Conservation (phyloP, 257 asterid genomes). For the Solanum sejunctum region DNA sequence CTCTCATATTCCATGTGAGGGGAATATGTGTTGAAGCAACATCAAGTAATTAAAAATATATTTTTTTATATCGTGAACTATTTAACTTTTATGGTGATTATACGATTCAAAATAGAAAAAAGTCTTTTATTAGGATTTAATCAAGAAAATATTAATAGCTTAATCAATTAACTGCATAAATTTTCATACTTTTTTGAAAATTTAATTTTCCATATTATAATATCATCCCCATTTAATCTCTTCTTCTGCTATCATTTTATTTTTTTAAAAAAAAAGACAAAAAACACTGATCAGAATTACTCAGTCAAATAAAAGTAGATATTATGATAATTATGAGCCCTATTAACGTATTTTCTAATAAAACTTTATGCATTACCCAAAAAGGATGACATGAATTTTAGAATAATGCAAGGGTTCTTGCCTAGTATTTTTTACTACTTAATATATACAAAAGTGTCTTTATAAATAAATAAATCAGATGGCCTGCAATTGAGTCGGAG, state of each 20-base stretch:
- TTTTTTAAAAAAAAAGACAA: too few species aligned
- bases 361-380: background rate
- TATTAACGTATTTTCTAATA: background rate
- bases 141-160: too few species aligned
- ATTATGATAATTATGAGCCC: background rate
- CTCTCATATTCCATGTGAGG: too few species aligned
- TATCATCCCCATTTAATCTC: too few species aligned
- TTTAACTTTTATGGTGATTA: background rate
- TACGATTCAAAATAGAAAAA: background rate
- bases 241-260: too few species aligned
- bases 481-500: conserved; percentile 6
- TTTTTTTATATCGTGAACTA: background rate
- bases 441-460: background rate
- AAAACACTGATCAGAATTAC: background rate
- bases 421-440: background rate
- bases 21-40: too few species aligned
- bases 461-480: background rate
- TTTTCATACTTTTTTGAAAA: too few species aligned
- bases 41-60: background rate
- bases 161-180: too few species aligned
- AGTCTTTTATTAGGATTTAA: background rate
- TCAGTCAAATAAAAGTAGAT: background rate
- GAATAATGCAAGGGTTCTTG: background rate
- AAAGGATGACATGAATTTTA: background rate
- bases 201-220: too few species aligned